phyloP scores from a whole-genome alignment of 768 basidiomycete species.

The Hericium rajendrae region DNA sequence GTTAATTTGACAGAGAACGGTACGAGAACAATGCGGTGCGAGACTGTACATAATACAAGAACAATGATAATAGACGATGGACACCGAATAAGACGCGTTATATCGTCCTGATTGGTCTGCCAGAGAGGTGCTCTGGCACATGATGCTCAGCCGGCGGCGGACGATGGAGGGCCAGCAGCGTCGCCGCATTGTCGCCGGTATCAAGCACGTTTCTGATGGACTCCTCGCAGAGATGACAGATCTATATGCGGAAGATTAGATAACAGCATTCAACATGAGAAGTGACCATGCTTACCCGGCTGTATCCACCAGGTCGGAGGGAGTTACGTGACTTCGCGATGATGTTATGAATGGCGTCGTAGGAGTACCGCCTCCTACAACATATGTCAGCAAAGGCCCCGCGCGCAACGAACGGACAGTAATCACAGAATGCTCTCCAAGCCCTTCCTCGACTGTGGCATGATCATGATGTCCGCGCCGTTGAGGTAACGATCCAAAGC shows the following conservation, averaged over 20 bases:
- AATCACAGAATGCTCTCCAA: conserved; percentile 67
- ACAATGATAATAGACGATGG: neutral
- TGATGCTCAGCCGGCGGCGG: conserved; percentile 16
- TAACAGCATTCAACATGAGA: neutral
- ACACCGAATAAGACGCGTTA: neutral
- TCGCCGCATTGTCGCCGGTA: conserved; percentile 54
- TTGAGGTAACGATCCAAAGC: conserved; percentile 66
- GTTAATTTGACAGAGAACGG: conserved; percentile 8
- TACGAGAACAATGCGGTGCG: conserved; percentile 4
- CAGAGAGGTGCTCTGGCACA: conserved; percentile 25
- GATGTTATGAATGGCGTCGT: conserved; percentile 74
- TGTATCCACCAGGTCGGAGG: conserved; percentile 49
- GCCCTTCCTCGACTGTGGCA: conserved; percentile 54
- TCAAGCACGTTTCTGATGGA: conserved; percentile 65
- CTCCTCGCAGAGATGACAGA: conserved; percentile 59
- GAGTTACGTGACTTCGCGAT: conserved; percentile 61
- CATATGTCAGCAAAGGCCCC: neutral
- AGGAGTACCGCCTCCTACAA: conserved; percentile 59
- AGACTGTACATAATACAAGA: conserved; percentile 1
- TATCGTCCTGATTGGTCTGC: conserved; percentile 32
- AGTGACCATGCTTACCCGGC: conserved; percentile 29
- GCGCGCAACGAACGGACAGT: conserved; percentile 1
- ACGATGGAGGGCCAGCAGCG: conserved; percentile 55
- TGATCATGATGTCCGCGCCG: conserved; percentile 61
- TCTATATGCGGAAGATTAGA: conserved; percentile 28